These are phyloP conservation scores for Penstemon eatonii DNA, from an alignment of 257 asterid genomes.

Conservation along the genomic window DNA sequence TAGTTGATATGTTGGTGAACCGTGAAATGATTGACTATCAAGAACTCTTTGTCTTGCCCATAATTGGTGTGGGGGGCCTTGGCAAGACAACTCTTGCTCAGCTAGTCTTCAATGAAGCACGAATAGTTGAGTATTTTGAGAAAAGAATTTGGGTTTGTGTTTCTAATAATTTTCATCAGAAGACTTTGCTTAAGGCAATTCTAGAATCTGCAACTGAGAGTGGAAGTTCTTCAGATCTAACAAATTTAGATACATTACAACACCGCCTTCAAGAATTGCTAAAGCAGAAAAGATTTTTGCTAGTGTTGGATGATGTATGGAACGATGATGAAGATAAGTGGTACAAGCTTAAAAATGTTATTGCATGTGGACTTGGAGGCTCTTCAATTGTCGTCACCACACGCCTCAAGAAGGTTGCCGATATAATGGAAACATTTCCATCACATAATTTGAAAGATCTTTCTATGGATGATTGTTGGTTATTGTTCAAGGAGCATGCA, in stretches of 20 bases:
- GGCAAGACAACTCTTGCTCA: conserved; percentile 27
- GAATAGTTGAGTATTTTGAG: conserved; percentile 21
- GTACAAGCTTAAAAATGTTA: conserved; percentile 8
- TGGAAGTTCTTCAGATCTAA: neutral
- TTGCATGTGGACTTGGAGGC: conserved; percentile 28
- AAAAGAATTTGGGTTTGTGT: conserved; percentile 34
- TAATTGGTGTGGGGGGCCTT: conserved; percentile 33
- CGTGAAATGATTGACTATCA: neutral
- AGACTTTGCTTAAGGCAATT: conserved; percentile 22
- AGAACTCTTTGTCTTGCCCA: conserved; percentile 23
- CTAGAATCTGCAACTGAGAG: conserved; percentile 16
- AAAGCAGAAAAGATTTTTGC: conserved; percentile 24
- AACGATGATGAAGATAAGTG: conserved; percentile 36
- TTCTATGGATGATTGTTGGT: conserved; percentile 33
- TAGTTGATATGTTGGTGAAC: conserved; percentile 34
- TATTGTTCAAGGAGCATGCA: conserved; percentile 26
- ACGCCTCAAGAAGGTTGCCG: conserved; percentile 27
- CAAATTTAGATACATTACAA: conserved; percentile 14
- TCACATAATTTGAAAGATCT: conserved; percentile 17
- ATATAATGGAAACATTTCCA: conserved; percentile 27
- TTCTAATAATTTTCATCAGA: conserved; percentile 26
- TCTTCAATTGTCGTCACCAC: conserved; percentile 34
- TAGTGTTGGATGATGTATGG: conserved; percentile 45
- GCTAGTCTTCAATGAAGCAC: conserved; percentile 12
- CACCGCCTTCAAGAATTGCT: conserved; percentile 22